phyloP scores from a whole-genome alignment of 139 green algal genomes.

The Micractinium sp. region DNA sequence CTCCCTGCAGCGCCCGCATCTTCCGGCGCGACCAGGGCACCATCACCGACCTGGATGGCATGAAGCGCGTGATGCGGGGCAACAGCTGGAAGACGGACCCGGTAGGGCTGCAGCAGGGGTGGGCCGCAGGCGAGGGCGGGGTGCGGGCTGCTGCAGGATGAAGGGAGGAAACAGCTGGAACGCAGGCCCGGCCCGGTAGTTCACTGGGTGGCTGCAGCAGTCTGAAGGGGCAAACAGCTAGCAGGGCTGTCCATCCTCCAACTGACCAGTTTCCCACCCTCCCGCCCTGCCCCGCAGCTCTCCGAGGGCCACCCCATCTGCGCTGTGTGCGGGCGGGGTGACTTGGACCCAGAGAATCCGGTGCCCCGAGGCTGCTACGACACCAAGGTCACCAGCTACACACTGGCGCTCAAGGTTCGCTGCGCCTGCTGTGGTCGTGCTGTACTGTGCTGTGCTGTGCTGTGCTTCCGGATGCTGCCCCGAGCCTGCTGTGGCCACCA shows the following conservation, averaged over 20 bases:
- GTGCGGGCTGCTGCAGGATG: neutral
- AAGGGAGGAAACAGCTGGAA: neutral
- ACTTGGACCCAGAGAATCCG: slow-evolving; percentile 58
- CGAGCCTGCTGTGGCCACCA: too few species aligned
- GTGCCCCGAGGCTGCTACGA: slow-evolving; percentile 69
- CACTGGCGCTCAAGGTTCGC: slow-evolving; percentile 43
- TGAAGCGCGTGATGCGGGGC: slow-evolving; percentile 71
- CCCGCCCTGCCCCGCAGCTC: too few species aligned
- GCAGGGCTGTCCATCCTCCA: too few species aligned
- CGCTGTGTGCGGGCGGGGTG: slow-evolving; percentile 69
- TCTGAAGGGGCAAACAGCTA: neutral
- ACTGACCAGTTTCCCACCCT: too few species aligned
- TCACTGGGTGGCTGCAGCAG: too few species aligned
- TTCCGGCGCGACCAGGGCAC: slow-evolving; percentile 67
- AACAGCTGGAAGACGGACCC: slow-evolving; percentile 69
- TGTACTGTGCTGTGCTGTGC: neutral
- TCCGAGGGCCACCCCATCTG: slow-evolving; percentile 50
- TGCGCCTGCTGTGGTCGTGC: neutral
- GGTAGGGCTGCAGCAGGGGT: neutral
- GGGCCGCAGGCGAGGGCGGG: too few species aligned
- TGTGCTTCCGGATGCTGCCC: neutral
- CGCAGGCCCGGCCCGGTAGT: neutral
- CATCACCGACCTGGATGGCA: slow-evolving; percentile 49
- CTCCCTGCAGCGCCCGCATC: slow-evolving; percentile 57
- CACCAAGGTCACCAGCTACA: slow-evolving; percentile 66